Evolutionary conservation across 179 eudicot genomes (phyloP).

Genomic region (Dionaea muscipula): DNA sequence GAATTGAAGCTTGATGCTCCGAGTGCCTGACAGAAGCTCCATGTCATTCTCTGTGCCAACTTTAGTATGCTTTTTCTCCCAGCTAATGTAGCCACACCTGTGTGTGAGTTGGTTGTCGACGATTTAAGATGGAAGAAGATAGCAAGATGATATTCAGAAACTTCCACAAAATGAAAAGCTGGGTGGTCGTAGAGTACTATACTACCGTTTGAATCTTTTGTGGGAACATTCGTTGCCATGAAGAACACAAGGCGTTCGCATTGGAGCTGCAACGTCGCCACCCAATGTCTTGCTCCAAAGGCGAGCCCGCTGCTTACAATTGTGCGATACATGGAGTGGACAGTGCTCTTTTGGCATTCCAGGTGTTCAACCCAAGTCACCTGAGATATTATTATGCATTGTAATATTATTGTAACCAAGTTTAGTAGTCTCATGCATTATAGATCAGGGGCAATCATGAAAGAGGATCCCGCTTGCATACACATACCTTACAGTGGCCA

Average conservation of each 20-base stretch:
- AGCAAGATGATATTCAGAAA: background rate
- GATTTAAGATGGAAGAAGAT: too few species aligned
- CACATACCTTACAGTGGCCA: slow-evolving; percentile 82
- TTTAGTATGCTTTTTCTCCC: slow-evolving; percentile 89
- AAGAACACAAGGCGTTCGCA: slow-evolving; percentile 81
- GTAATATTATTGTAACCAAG: too few species aligned
- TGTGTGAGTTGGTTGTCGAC: background rate
- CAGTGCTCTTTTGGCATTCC: slow-evolving; percentile 62
- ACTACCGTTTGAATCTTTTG: slow-evolving; percentile 76
- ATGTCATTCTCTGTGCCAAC: slow-evolving; percentile 84
- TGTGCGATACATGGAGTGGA: slow-evolving; percentile 59
- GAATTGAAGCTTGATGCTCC: slow-evolving; percentile 78
- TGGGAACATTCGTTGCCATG: slow-evolving; percentile 94
- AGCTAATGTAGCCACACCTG: slow-evolving; percentile 78
- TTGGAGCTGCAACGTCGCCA: slow-evolving; percentile 77
- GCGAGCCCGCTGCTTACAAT: slow-evolving; percentile 81
- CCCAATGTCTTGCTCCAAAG: slow-evolving; percentile 90
- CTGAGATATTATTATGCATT: slow-evolving; percentile 17
- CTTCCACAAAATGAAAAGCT: background rate
- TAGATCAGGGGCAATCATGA: background rate
- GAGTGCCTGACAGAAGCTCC: slow-evolving; percentile 61
- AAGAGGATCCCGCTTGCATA: too few species aligned
- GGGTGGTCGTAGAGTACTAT: background rate
- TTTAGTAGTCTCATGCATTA: too few species aligned
- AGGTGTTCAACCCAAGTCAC: slow-evolving; percentile 95